phyloP scores from a whole-genome alignment of 2,329 filamentous ascomycete genomes.

The Pezicula carpinea region DNA sequence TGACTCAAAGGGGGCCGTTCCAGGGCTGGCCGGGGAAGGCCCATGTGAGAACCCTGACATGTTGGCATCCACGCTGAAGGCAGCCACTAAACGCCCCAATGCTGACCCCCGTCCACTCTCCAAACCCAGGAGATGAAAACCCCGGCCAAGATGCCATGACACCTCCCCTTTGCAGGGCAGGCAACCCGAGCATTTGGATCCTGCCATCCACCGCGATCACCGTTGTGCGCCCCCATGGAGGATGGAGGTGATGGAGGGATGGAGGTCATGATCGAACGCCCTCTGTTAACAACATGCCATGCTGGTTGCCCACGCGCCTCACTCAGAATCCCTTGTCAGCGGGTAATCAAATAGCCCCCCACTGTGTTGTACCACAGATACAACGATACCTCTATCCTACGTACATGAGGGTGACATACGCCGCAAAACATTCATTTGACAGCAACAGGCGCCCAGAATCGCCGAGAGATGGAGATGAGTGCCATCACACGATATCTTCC shows the following conservation, averaged over 20 bases:
- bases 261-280: too few relatives aligned
- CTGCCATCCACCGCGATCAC: slow-evolving; percentile 8
- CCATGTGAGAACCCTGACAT: slow-evolving; percentile 1
- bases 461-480: too few relatives aligned
- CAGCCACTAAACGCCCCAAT: not conserved
- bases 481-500: too few relatives aligned
- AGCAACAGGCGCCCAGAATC: too few relatives aligned
- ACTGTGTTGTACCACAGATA: not conserved
- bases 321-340: not conserved
- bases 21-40: slow-evolving; percentile 6
- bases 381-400: too few relatives aligned
- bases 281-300: not conserved
- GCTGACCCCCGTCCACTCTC: not conserved
- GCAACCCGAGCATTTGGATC: slow-evolving; percentile 16
- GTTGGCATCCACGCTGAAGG: not conserved
- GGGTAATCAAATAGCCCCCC: slow-evolving; percentile 1
- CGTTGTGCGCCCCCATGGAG: not conserved
- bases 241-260: not conserved
- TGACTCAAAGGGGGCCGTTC: not conserved
- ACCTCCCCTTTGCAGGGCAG: slow-evolving; percentile 12
- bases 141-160: not conserved
- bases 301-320: not conserved
- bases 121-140: slow-evolving; percentile 3
- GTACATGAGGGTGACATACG: too few relatives aligned
- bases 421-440: too few relatives aligned